phyloP scores from a whole-genome alignment of 2,329 filamentous ascomycete species.

The Hymenoscyphus repandus region DNA sequence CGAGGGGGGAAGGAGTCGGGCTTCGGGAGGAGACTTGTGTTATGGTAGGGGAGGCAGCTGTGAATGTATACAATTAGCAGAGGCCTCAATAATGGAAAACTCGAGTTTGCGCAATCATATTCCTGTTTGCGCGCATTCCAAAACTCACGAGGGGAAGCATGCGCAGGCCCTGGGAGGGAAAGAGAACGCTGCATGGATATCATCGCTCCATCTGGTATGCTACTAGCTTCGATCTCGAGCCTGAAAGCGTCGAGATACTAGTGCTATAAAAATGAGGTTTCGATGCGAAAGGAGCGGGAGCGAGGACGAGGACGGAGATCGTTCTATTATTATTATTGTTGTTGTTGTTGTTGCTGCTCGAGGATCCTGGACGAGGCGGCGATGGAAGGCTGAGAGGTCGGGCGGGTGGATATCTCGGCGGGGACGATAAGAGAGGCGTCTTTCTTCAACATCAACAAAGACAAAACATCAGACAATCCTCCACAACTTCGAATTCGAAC shows the following conservation, averaged over 20 bases:
- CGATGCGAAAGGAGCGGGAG: background rate
- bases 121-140: constrained; percentile 3
- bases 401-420: too few relatives aligned
- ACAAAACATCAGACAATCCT: too few relatives aligned
- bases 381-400: too few relatives aligned
- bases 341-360: too few relatives aligned
- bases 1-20: constrained; percentile 50
- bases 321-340: too few relatives aligned
- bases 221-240: constrained; percentile 25
- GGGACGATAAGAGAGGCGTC: too few relatives aligned
- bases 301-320: background rate
- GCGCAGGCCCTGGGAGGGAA: constrained; percentile 31
- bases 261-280: background rate
- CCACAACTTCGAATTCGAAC: too few relatives aligned
- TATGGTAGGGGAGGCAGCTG: constrained; percentile 48
- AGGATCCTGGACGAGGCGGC: too few relatives aligned
- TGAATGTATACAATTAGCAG: constrained; percentile 10
- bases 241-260: constrained; percentile 24
- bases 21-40: constrained; percentile 48
- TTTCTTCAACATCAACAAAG: too few relatives aligned
- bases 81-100: background rate
- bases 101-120: background rate
- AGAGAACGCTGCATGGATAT: constrained; percentile 33
- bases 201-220: constrained; percentile 31
- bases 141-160: constrained; percentile 33